Base-by-base conservation (phyloP, 768 basidiomycete species). In the Kwoniella bestiolae region DNA sequence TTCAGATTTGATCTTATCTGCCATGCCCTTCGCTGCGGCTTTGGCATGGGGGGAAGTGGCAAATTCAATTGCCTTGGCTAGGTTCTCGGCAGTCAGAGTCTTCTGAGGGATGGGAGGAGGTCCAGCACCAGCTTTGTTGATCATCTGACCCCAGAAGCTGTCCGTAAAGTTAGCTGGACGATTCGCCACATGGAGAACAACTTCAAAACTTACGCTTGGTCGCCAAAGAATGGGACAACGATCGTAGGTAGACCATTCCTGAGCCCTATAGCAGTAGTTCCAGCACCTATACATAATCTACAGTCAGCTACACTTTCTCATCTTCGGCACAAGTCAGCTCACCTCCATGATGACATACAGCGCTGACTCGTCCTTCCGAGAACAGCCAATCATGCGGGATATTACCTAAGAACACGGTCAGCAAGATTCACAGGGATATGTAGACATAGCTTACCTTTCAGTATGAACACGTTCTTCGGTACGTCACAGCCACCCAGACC, bases 321-420 rank as follows among this genome's bases (percentile, higher is more conserved):
- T 12, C n/a, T 1, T 45, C 2, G n/a, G 38, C 12, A n/a, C n/a
- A 46, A 12, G 25, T n/a, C 32, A 11, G 63, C 73, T 65, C 25
- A 71, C 75, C 87, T 1, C 87, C 88, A 73, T 81, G 87, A 74
- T 88, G 87, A 7, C 86, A 85, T 1, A 89, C 86, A 0, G 87
- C 86, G 11, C 84, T 75, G 1, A 88, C 87, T 16, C 86, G 82
- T 1, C 70, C 72, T 1, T 86, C 76, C 34, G 84, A 84, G 68
- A 88, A 89, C 4, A 89, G 82, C 88, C 88, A 89, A 74, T 89
- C 88, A 73, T 88, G 87, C 0, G 88, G 88, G 5, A 88, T 84
- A 66, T 86, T 87, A 5, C 78, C 79, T 80, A 41, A n/a, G 25
- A 29, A 58, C 34, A 56, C 9, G 38, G 14, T 65, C 34, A 62